Evolutionary conservation across 2,329 filamentous ascomycete species (phyloP).

Genomic region (Fusarium siculi): DNA sequence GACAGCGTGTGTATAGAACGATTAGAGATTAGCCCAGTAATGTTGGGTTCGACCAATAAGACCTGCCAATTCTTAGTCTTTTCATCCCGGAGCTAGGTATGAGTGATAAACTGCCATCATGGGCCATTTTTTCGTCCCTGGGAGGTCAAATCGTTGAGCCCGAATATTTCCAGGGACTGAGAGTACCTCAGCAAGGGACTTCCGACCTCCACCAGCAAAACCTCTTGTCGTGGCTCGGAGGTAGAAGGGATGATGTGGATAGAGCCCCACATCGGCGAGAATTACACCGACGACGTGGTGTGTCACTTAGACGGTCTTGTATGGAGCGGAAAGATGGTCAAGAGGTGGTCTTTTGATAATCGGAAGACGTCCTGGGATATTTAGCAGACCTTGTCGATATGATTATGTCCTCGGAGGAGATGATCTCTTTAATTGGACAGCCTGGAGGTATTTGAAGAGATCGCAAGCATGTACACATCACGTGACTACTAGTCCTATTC

Average conservation of each 20-base stretch:
- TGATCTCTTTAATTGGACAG: not conserved
- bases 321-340: not conserved
- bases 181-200: conserved; percentile 1
- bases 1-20: conserved; percentile 34
- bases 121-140: not conserved
- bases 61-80: conserved; percentile 4
- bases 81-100: not conserved
- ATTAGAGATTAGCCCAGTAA: conserved; percentile 30
- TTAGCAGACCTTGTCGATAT: fast-evolving
- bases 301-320: conserved; percentile 16
- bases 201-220: conserved; percentile 17
- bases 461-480: conserved; percentile 17
- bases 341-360: not conserved
- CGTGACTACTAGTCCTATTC: conserved; percentile 40
- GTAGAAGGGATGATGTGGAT: conserved; percentile 40
- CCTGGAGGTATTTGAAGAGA: not conserved
- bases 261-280: conserved; percentile 29
- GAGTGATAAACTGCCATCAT: not conserved
- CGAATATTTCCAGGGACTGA: conserved; percentile 8
- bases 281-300: conserved; percentile 28
- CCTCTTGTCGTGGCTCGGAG: conserved; percentile 40
- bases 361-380: not conserved
- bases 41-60: conserved; percentile 21
- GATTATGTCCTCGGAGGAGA: not conserved
- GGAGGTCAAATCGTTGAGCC: conserved; percentile 23